Evolutionary conservation across 1,284 basidiomycete genomes (phyloP), one percentile per base, ranked within the genome.

Genomic region (Microbotryum silenes-acaulis): DNA sequence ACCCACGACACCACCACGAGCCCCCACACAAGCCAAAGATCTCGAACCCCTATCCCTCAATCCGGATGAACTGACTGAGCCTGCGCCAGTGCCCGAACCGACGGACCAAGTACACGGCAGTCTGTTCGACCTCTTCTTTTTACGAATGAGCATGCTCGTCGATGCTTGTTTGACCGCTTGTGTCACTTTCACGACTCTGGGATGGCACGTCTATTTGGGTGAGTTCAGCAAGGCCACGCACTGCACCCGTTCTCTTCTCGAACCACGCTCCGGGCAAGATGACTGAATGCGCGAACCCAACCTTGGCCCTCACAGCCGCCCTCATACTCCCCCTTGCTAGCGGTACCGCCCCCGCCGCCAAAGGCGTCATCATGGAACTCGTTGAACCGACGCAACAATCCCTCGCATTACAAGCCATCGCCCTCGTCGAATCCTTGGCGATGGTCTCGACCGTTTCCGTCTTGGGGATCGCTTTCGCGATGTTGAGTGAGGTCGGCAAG

Each of bases 341-440:
- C 25, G 76, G 75, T 3, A 76, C 76, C 0, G 75, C 75, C 1
- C 70, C 75, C 10, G 76, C 76, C 0, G 66, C 70, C 20, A 77
- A 76, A 59, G 76, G 76, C 7, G 75, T 76, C 10, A 67, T 71
- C 4, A 66, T 77, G 54, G 76, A 77, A 58, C 72, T 77, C 57
- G 75, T 76, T 6, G 61, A 65, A 6, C 48, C 63, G 0, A 66
- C 69, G 1, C 63, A 74, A 25, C 61, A 72, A 21, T 59, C 72
- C 0, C 75, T 75, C 46, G 75, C 75, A 1, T 63, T 77, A 21
- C 65, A 70, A 14, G 76, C 71, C 4, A 74, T 77, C 48, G 74
- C 75, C 0, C 58, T 77, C 29, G 66, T 75, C 8, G 76, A 77
- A 62, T 74, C 73, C 45, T 56, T 76, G 63, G 63, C 63, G 4